Base-by-base conservation (phyloP, 2,329 filamentous ascomycete species). In the Aspergillus latus region DNA sequence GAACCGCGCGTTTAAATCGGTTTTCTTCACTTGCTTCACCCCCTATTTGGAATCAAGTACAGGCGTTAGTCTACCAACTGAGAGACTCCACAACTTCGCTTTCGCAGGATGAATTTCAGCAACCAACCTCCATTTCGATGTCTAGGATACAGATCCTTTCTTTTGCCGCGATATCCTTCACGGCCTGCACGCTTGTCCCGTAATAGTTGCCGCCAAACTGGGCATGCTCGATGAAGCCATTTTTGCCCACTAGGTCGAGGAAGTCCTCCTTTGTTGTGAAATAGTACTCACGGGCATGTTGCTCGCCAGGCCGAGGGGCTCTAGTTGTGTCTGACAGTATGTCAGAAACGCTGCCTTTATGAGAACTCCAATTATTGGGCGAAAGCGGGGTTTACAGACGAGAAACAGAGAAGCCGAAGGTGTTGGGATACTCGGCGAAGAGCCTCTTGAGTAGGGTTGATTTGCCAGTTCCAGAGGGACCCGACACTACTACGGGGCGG, bases 21-120 rank as follows among this genome's bases (percentile, higher is more conserved):
- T 89, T 60, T 83, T 82, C 74, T 92, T 91, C 68, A 97, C 89
- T 76, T 97, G 92, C 79, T 96, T 96, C 57, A 97, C 92, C 59
- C 92, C 92, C 83, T 86, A 60, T 59, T 45, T 7, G 54, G 13
- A 21, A 13, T 16, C 29, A 16, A 5, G n/a, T 30, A 29, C 13
- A 28, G 7, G 13, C 26, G 11, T 45, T 30, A 45, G 43, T 34
- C 28, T 34, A 13, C 15, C 21, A 13, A 5, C 30, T 6, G 6
- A 32, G 32, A 34, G 8, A 34, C 11, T 5, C 15, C 44, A n/a
- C 30, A 30, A n/a, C 9, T 30, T 39, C 9, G 28, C 26, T 21
- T 21, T 9, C 28, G 11, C 10, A 13, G 42, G 21, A 29, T n/a
- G 21, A 28, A 10, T 40, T 7, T 9, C 37, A 13, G 7, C 26